Percentiles rank a stretch among this genome's conserved stretches.
phyloP scores from a whole-genome alignment of 495 filamentous ascomycete genomes.

The Lophiotrema nucula region DNA sequence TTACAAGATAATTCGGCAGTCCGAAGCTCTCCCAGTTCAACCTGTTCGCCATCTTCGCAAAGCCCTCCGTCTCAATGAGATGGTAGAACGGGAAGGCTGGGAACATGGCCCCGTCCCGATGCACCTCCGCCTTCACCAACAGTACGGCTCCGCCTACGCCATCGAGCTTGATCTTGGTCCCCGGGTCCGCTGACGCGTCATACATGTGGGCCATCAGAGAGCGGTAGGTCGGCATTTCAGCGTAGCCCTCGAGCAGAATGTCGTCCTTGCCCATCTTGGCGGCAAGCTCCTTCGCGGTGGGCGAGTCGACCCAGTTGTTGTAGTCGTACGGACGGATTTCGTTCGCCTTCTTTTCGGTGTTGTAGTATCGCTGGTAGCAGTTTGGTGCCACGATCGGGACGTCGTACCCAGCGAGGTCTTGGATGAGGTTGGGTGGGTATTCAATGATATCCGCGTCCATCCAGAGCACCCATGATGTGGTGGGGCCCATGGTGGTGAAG shows the following conservation, averaged over 20 bases:
- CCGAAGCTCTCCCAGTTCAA: constrained; percentile 82
- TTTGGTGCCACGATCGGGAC: constrained; percentile 90
- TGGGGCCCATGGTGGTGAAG: constrained; percentile 95
- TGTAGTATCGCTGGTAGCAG: constrained; percentile 86
- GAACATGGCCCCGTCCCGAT: constrained; percentile 98
- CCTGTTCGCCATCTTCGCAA: constrained; percentile 92
- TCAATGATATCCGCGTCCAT: constrained; percentile 91
- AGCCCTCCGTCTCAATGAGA: constrained; percentile 95
- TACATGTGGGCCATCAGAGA: constrained; percentile 87
- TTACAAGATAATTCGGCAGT: constrained; percentile 92
- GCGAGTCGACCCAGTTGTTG: constrained; percentile 93
- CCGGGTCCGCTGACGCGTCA: constrained; percentile 53
- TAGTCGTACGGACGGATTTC: constrained; percentile 88
- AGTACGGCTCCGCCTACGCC: constrained; percentile 93
- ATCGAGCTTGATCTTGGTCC: constrained; percentile 70
- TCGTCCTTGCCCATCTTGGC: constrained; percentile 82
- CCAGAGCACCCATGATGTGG: constrained; percentile 95
- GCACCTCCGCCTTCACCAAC: constrained; percentile 95
- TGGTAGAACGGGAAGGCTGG: constrained; percentile 95
- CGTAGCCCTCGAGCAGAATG: constrained; percentile 90
- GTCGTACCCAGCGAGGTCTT: constrained; percentile 85
- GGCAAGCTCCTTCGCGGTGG: constrained; percentile 69
- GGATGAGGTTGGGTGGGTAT: constrained; percentile 79
- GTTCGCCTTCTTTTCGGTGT: constrained; percentile 64
- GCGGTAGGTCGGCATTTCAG: constrained; percentile 87